A percentile compares a stretch with the other conserved stretches of the same genome.
These are phyloP conservation scores for Globisporangium megalacanthum DNA, from an alignment of 352 stramenopile species.

Conservation along the genomic window DNA sequence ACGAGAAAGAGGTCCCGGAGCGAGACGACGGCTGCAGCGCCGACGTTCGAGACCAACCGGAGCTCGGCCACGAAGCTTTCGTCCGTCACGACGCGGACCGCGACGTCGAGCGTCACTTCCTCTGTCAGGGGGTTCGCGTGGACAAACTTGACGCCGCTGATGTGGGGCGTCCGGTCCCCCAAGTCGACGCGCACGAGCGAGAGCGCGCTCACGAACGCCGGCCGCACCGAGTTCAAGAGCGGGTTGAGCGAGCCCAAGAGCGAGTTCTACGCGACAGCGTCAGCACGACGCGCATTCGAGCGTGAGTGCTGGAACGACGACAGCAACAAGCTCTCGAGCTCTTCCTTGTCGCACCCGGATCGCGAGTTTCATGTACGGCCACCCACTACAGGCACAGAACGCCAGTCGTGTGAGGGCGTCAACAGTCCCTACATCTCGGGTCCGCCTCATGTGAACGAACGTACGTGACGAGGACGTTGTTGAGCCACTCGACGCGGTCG, in stretches of 20 bases:
- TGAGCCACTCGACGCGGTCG: slow-evolving; percentile 75
- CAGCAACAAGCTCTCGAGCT: neutral
- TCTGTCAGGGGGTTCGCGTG: slow-evolving; percentile 44
- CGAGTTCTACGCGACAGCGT: slow-evolving; percentile 38
- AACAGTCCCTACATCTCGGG: neutral
- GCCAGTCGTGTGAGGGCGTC: neutral
- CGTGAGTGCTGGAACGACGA: neutral
- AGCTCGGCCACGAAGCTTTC: slow-evolving; percentile 56
- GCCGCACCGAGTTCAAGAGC: slow-evolving; percentile 49
- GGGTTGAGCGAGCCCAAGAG: slow-evolving; percentile 56
- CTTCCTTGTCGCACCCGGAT: slow-evolving; percentile 35
- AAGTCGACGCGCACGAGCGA: slow-evolving; percentile 54
- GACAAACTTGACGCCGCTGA: slow-evolving; percentile 71
- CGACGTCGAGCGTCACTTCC: slow-evolving; percentile 66
- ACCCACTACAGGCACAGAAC: slow-evolving; percentile 28
- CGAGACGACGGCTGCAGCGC: slow-evolving; percentile 48
- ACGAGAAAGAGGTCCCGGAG: slow-evolving; percentile 65
- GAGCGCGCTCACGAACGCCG: slow-evolving; percentile 62
- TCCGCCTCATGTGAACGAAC: neutral
- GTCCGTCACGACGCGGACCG: slow-evolving; percentile 57
- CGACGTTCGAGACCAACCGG: slow-evolving; percentile 58
- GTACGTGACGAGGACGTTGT: slow-evolving; percentile 55
- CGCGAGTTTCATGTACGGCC: slow-evolving; percentile 71
- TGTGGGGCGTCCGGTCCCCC: slow-evolving; percentile 46
- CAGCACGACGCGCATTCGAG: too few species aligned